phyloP scores from a whole-genome alignment of 306 rosid species.

The Gynostemma pentaphyllum region DNA sequence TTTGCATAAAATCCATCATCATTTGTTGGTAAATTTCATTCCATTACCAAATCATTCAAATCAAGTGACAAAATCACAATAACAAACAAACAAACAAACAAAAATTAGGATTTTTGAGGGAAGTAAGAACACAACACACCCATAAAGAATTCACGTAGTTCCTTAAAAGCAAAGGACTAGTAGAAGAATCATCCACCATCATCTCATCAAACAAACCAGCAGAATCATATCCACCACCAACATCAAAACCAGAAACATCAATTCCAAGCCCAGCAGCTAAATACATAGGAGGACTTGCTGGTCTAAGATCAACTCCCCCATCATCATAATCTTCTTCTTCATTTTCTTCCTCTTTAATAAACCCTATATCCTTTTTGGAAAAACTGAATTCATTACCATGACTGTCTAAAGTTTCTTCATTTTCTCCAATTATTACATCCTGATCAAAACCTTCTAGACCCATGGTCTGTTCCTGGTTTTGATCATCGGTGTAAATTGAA shows the following conservation, averaged over 20 bases:
- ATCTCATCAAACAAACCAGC: conserved; percentile 26
- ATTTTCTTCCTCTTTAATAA: conserved; percentile 51
- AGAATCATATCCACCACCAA: conserved; percentile 15
- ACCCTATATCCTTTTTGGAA: conserved; percentile 30
- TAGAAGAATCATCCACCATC: conserved; percentile 49
- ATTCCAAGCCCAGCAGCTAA: conserved; percentile 60
- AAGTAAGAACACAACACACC: conserved; percentile 27
- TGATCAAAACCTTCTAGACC: conserved; percentile 21
- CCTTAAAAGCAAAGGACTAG: conserved; percentile 51
- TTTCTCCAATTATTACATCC: conserved; percentile 18
- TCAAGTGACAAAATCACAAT: not conserved
- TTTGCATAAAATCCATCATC: not conserved
- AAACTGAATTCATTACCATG: conserved; percentile 42
- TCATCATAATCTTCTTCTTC: conserved; percentile 36
- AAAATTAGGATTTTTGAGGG: not conserved
- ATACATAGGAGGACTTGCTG: conserved; percentile 53
- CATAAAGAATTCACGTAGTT: conserved; percentile 53
- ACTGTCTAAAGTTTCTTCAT: conserved; percentile 13
- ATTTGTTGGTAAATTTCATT: not conserved
- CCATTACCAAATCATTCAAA: not conserved
- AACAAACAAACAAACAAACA: not conserved
- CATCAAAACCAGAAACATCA: conserved; percentile 22
- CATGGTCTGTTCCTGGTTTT: conserved; percentile 13
- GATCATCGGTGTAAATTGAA: conserved; percentile 12
- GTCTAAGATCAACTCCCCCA: conserved; percentile 15